These are phyloP conservation scores for Aspergillus jensenii DNA, from an alignment of 2,329 filamentous ascomycete genomes.

Conservation along the genomic window DNA sequence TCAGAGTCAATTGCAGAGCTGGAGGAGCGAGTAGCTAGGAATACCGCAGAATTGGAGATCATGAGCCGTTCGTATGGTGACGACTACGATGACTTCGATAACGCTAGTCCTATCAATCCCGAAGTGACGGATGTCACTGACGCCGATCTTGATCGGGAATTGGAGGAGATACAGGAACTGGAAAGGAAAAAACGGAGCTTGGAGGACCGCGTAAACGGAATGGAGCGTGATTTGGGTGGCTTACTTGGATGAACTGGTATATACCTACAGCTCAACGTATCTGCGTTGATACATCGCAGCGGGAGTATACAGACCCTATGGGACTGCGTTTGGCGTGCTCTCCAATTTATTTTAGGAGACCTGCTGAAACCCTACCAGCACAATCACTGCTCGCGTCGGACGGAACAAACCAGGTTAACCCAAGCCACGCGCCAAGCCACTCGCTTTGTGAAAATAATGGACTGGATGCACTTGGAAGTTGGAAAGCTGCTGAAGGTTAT, in stretches of 20 bases:
- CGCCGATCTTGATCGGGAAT: slow-evolving; percentile 46
- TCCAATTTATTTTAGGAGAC: no score
- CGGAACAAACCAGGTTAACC: background rate
- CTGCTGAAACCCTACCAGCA: background rate
- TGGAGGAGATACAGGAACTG: slow-evolving; percentile 59
- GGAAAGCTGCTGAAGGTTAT: background rate
- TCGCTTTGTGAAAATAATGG: background rate
- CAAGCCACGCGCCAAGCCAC: background rate
- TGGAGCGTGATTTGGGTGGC: slow-evolving; percentile 68
- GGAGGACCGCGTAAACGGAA: slow-evolving; percentile 64
- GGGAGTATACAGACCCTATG: background rate
- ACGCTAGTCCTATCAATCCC: slow-evolving; percentile 33
- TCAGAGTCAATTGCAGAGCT: slow-evolving; percentile 75
- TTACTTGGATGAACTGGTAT: slow-evolving; percentile 49
- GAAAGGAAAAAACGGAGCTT: slow-evolving; percentile 63
- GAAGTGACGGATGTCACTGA: slow-evolving; percentile 36
- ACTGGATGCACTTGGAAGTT: background rate
- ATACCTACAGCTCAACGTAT: background rate
- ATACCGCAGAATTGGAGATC: slow-evolving; percentile 69
- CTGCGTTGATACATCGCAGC: background rate
- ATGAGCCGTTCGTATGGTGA: slow-evolving; percentile 64
- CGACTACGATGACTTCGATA: slow-evolving; percentile 55
- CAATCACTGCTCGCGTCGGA: background rate
- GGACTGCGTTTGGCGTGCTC: background rate
- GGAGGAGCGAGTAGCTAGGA: slow-evolving; percentile 75